phyloP scores from a whole-genome alignment of 1,284 basidiomycete species.

The Cryptococcus deneoformans region DNA sequence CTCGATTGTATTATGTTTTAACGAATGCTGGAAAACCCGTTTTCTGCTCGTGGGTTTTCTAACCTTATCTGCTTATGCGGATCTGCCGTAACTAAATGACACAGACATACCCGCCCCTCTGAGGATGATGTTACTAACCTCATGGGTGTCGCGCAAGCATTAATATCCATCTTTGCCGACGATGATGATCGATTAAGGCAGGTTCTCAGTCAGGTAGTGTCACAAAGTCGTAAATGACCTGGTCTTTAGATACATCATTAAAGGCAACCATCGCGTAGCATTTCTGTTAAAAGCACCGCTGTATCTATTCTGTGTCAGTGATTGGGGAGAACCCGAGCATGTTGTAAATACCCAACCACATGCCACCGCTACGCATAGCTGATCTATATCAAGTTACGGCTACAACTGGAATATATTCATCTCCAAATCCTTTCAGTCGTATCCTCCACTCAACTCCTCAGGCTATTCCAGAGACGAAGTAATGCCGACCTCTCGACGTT shows the following conservation, averaged over 20 bases:
- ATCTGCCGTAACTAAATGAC: background rate
- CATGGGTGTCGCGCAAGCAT: constrained; percentile 87
- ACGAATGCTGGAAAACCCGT: constrained; percentile 95
- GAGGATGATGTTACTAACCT: constrained; percentile 67
- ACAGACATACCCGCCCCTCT: constrained; percentile 25
- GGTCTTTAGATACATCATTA: constrained; percentile 11
- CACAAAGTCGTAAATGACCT: background rate
- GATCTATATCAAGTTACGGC: constrained; percentile 63
- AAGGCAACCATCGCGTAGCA: constrained; percentile 70
- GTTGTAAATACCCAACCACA: constrained; percentile 61
- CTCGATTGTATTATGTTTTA: constrained; percentile 81
- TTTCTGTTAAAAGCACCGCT: constrained; percentile 83
- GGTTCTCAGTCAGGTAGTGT: background rate
- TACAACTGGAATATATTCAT: constrained; percentile 92
- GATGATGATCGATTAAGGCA: constrained; percentile 74
- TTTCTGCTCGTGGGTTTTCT: constrained; percentile 64
- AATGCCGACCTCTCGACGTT: constrained; percentile 89
- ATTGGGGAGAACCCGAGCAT: constrained; percentile 90
- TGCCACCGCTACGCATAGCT: background rate
- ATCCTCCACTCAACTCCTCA: constrained; percentile 74
- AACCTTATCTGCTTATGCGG: background rate
- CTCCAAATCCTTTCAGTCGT: constrained; percentile 88
- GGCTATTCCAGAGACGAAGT: constrained; percentile 80
- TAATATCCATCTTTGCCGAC: constrained; percentile 81
- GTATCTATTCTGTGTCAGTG: constrained; percentile 85